These are phyloP conservation scores for Soucietia sequanensis DNA, from an alignment of 805 yeast genomes.

Conservation along the genomic window DNA sequence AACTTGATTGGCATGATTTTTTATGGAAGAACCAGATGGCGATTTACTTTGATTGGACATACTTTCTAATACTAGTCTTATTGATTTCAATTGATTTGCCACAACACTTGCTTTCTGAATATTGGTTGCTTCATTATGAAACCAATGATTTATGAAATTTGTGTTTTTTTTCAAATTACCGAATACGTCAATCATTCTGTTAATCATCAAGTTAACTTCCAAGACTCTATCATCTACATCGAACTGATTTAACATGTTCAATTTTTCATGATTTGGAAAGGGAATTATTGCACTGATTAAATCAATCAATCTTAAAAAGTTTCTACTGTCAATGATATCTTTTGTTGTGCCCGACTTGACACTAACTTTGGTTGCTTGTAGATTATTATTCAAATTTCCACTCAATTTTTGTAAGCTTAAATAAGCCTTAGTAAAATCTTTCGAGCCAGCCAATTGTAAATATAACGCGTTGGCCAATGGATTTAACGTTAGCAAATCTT, in stretches of 20 bases:
- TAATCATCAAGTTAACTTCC: constrained; percentile 29
- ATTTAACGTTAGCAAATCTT: constrained; percentile 46
- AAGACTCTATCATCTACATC: constrained; percentile 32
- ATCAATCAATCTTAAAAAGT: constrained; percentile 39
- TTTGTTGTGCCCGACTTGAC: constrained; percentile 7
- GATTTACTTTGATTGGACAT: constrained; percentile 29
- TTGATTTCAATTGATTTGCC: constrained; percentile 53
- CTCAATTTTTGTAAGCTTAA: constrained; percentile 35
- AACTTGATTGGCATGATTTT: constrained; percentile 1
- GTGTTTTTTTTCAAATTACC: constrained; percentile 29
- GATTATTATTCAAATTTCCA: constrained; percentile 17
- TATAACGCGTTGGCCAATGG: constrained; percentile 62
- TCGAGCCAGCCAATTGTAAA: constrained; percentile 50
- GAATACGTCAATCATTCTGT: constrained; percentile 39
- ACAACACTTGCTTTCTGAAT: constrained; percentile 54
- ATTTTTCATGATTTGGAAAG: constrained; percentile 42
- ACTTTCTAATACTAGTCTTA: constrained; percentile 48
- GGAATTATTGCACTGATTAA: constrained; percentile 53
- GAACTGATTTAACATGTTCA: constrained; percentile 33
- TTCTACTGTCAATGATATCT: constrained; percentile 19
- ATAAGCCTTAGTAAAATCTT: constrained; percentile 47
- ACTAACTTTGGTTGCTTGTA: constrained; percentile 8
- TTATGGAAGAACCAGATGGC: constrained; percentile 1
- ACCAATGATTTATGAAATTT: constrained; percentile 42
- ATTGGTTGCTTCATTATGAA: constrained; percentile 48